Conservation (phyloP, 495 filamentous ascomycete species). For the Cudoniella acicularis region DNA sequence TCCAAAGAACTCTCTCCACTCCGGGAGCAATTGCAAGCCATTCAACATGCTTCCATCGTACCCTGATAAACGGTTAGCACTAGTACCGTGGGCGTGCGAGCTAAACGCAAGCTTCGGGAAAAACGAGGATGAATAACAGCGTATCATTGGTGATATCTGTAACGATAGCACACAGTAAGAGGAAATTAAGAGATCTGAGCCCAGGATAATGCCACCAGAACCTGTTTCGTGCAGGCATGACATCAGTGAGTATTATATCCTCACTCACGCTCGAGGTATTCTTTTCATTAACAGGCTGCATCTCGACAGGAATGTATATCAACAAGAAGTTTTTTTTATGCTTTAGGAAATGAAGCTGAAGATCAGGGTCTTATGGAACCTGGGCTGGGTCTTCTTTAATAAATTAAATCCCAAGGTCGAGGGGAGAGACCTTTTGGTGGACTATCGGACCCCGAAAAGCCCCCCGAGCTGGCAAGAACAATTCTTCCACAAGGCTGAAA, state of each 20-base stretch:
- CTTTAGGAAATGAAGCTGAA: background rate
- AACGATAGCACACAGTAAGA: slow-evolving; percentile 19
- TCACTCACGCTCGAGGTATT: slow-evolving; percentile 7
- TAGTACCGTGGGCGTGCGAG: too few species aligned
- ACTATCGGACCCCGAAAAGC: too few species aligned
- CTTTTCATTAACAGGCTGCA: background rate
- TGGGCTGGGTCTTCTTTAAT: too few species aligned
- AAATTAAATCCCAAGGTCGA: too few species aligned
- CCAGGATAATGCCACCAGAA: slow-evolving; percentile 23
- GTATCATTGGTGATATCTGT: slow-evolving; percentile 21
- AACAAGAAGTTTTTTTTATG: too few species aligned
- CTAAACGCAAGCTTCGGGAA: too few species aligned
- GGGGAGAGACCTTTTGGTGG: too few species aligned
- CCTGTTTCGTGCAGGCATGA: slow-evolving; percentile 11
- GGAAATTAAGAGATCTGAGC: slow-evolving; percentile 19
- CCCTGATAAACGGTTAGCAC: too few species aligned
- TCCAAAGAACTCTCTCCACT: slow-evolving; percentile 15
- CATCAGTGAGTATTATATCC: slow-evolving; percentile 13
- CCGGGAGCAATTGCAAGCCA: slow-evolving; percentile 8
- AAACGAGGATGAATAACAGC: too few species aligned
- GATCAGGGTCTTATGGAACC: background rate
- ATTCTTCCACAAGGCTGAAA: too few species aligned
- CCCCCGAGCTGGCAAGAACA: too few species aligned
- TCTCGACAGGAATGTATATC: too few species aligned
- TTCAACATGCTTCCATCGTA: slow-evolving; percentile 18